Evolutionary conservation across 331 rosid species (phyloP), one percentile per base, ranked within the genome.

Genomic region (Pyracantha coccinea): DNA sequence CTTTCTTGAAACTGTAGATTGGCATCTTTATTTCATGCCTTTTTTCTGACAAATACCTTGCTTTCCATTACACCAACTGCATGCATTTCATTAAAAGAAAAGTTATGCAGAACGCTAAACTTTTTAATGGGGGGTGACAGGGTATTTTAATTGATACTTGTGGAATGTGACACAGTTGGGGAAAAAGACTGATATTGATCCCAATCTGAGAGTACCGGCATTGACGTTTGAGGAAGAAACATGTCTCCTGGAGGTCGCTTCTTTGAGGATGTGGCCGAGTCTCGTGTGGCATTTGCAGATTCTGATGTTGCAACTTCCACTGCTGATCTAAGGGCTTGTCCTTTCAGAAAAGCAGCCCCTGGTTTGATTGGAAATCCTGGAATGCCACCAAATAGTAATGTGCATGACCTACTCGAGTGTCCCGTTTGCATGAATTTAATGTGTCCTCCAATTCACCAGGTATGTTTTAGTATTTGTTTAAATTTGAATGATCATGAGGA

Each of bases 381-480:
- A 73, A 54, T 66, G 29, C 62, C 86, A 29, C 74, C 86, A 65
- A 72, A 68, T 16, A 70, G 69, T 53, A 83, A 84, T 59, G 86
- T 86, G 47, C 83, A 82, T 27, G 88, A 84, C 71, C 79, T 86
- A 16, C 90, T 86, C 4, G 86, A 86, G 80, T 86, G 90, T 65
- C 87, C 88, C 9, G 88, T 86, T 79, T 86, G 90, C 81, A 81
- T 86, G 88, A 79, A 74, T 81, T 69, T 86, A 63, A 86, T 84
- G 90, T 75, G 81, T 65, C 88, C 88, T 79, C 86, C 90, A 59
- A 86, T 86, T 77, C 79, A 84, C 74, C 90, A 86, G 90, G 90
- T 86, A 83, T 20, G 55, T 31, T 19, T 45, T 73, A 53, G 16
- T 68, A 27, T 35, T 44, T 53, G 66, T 25, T 73, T 14, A 19